phyloP scores from a whole-genome alignment of 768 basidiomycete species.

The Asterophora lycoperdoides region DNA sequence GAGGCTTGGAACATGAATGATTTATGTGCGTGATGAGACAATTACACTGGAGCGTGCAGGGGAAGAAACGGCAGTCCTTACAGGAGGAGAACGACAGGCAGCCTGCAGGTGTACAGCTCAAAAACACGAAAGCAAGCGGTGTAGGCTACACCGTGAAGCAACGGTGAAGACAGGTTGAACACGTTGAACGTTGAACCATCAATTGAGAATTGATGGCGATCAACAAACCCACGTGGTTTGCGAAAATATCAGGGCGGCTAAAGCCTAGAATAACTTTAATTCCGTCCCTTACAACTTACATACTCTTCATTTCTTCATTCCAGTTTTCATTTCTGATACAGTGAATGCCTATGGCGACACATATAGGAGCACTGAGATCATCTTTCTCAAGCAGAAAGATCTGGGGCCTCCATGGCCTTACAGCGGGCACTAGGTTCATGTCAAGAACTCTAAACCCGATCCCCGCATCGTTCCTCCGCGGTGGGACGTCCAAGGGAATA shows the following conservation, averaged over 20 bases:
- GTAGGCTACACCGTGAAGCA: too few relatives aligned
- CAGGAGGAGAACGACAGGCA: neutral
- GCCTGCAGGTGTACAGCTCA: too few relatives aligned
- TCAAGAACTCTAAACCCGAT: conserved; percentile 31
- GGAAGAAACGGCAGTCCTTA: neutral
- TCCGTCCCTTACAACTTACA: too few relatives aligned
- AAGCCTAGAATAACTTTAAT: too few relatives aligned
- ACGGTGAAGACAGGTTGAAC: neutral
- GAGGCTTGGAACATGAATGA: conserved; percentile 6
- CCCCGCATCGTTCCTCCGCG: conserved; percentile 56
- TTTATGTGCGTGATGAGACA: conserved; percentile 6
- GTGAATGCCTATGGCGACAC: neutral
- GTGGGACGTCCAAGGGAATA: conserved; percentile 77
- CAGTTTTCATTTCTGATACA: neutral
- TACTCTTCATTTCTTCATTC: too few relatives aligned
- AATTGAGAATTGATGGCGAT: neutral
- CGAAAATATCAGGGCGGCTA: too few relatives aligned
- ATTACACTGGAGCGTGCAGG: neutral
- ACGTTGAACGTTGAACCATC: too few relatives aligned
- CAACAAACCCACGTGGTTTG: neutral
- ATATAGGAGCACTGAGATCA: neutral
- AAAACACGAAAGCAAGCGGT: too few relatives aligned
- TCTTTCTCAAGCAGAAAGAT: neutral
- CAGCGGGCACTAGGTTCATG: neutral
- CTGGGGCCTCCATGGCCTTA: neutral